phyloP scores from a whole-genome alignment of 2,329 filamentous ascomycete species.

The Lasiodiplodia hormozganensis region DNA sequence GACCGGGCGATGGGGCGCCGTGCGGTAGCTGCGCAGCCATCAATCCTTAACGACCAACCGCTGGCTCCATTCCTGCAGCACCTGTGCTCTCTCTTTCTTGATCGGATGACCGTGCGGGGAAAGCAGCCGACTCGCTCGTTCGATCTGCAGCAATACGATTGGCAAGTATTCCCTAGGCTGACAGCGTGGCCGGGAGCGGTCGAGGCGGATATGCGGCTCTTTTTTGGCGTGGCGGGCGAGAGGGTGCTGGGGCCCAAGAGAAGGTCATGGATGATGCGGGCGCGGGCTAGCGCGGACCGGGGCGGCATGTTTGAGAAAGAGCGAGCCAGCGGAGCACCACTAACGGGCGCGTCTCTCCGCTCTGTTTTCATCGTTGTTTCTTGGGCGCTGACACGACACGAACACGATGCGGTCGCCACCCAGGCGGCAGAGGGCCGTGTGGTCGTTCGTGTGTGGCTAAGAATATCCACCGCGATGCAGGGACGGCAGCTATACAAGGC shows the following conservation, averaged over 20 bases:
- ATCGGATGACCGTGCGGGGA: conserved; percentile 1
- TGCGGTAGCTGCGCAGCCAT: not conserved
- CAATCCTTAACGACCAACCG: conserved; percentile 2
- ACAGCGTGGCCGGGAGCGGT: not conserved
- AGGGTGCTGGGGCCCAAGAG: not conserved
- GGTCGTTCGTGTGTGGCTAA: conserved; percentile 24
- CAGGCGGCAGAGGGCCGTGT: not conserved
- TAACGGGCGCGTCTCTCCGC: not conserved
- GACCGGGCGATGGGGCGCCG: not conserved
- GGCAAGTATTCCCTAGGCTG: not conserved
- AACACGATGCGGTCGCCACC: not conserved
- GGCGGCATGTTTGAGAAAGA: conserved; percentile 19
- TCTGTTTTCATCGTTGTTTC: not conserved
- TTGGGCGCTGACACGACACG: conserved; percentile 4
- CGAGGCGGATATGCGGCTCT: conserved; percentile 4
- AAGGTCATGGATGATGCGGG: not conserved
- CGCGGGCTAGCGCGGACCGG: conserved; percentile 7
- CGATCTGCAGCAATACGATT: not conserved
- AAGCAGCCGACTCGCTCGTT: conserved; percentile 4
- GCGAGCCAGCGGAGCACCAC: not conserved
- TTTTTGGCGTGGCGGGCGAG: not conserved
- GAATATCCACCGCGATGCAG: conserved; percentile 19
- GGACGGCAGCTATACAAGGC: conserved; percentile 16
- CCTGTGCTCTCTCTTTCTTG: not conserved
- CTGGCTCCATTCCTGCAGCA: not conserved